phyloP scores from a whole-genome alignment of 208 protist genomes.

The Borovskyia barvae region DNA sequence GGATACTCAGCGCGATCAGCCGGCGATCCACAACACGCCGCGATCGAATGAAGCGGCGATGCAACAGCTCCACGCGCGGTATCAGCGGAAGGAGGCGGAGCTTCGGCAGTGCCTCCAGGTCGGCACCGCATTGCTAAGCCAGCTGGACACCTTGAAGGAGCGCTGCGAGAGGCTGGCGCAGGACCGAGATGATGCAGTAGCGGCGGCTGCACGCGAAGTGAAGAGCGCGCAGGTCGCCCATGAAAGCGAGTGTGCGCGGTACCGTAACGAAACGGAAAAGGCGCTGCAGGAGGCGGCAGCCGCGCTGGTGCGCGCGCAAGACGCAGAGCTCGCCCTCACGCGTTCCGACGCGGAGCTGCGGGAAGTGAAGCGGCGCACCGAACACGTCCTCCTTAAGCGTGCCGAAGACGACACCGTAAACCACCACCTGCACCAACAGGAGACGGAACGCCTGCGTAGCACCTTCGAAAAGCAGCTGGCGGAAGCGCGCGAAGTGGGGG shows the following conservation, averaged over 20 bases:
- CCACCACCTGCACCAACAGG: slow-evolving; percentile 12
- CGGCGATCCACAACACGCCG: slow-evolving; percentile 23
- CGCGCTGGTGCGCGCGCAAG: slow-evolving; percentile 4
- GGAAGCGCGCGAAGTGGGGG: slow-evolving; percentile 15
- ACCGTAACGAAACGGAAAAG: slow-evolving; percentile 20
- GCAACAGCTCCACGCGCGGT: slow-evolving; percentile 40
- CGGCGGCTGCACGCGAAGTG: slow-evolving; percentile 5
- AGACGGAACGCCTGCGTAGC: slow-evolving; percentile 19
- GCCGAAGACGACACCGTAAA: slow-evolving; percentile 9
- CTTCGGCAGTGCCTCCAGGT: slow-evolving; percentile 73
- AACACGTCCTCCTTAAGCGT: slow-evolving; percentile 5
- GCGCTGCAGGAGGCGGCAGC: slow-evolving; percentile 10
- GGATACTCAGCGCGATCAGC: slow-evolving; percentile 18
- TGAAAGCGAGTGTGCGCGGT: slow-evolving; percentile 17
- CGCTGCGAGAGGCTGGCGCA: slow-evolving; percentile 43
- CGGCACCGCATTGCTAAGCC: slow-evolving; percentile 69
- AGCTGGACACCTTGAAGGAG: slow-evolving; percentile 56
- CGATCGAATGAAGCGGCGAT: slow-evolving; percentile 34
- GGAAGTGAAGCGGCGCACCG: slow-evolving; percentile 16
- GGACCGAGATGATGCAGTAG: slow-evolving; percentile 46
- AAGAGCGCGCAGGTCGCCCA: background rate
- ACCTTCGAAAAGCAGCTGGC: slow-evolving; percentile 4
- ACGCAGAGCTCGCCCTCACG: slow-evolving; percentile 14
- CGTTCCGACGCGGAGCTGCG: background rate
- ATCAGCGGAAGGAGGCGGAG: slow-evolving; percentile 67